Base-by-base conservation (phyloP, 2,329 filamentous ascomycete species). In the Fusarium tanahbumbuense region DNA sequence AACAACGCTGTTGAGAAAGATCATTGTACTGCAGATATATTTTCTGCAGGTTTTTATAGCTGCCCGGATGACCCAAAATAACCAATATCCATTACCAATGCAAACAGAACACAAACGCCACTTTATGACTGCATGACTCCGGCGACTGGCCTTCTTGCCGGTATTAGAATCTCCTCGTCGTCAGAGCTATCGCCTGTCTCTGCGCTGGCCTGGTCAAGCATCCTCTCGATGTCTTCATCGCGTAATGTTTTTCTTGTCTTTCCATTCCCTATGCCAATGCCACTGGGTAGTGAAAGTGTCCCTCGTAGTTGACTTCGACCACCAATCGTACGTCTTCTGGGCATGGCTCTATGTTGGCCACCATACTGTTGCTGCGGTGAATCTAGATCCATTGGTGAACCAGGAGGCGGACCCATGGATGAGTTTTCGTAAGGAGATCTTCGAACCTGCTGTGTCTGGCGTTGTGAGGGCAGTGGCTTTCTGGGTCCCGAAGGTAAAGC, bases 171-270 rank as follows among this genome's bases (percentile, higher is more conserved):
- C 73, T 89, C 87, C 32, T 84, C 84, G 30, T 89, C 87, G 18
- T 87, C 88, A 46, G 88, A 87, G 20, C 86, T 87, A 58, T 85
- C 85, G n/a, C 79, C 80, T 32, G 78, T 81, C 25, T 83, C 84
- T 4, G 83, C 84, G 4, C 81, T 84, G 4, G 82, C 85, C 37
- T 82, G 81, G 60, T 89, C 87, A 42, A 89, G 78, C 84, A 89
- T 88, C 40, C 83, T 81, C 61, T 89, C 87, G 59, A 89, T 87
- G 41, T 89, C 87, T 44, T 86, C 86, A 40, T 88, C 86, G 4
- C 80, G 81, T 41, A 89, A 70, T 7, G 78, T 76, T n/a, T 75
- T 78, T 48, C 78, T 73, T 20, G 70, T 71, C 28, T 67, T 81
- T 76, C 71, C 83, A 76, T 60, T 82, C 75, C 72, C 82, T 45